Percentiles rank a stretch among this genome's conserved stretches.
These are phyloP conservation scores for Posidonia australis DNA, from an alignment of 106 monocot species.

Conservation along the genomic window DNA sequence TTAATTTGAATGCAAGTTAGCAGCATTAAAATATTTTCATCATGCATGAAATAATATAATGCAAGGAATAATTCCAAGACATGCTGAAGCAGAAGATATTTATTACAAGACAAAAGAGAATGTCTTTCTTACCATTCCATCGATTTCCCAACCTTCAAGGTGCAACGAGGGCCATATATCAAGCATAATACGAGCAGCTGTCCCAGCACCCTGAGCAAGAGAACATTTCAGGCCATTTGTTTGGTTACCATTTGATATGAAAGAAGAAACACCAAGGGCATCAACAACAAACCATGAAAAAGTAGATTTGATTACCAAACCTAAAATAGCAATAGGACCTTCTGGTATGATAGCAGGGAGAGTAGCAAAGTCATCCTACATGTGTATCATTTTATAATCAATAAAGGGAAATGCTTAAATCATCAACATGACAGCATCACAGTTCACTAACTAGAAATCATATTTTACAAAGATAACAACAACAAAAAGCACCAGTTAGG, in stretches of 20 bases:
- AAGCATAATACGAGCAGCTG: constrained; percentile 73
- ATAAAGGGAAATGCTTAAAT: not conserved
- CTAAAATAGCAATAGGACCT: constrained; percentile 82
- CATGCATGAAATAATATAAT: too few species aligned
- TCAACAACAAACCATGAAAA: not conserved
- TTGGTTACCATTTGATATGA: not conserved
- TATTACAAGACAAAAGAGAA: not conserved
- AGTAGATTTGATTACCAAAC: constrained; percentile 51
- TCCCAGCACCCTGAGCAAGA: constrained; percentile 64
- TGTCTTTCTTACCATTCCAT: constrained; percentile 44
- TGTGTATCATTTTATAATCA: not conserved
- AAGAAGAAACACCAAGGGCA: not conserved
- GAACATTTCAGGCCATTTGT: not conserved
- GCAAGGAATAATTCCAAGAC: too few species aligned
- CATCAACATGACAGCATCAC: too few species aligned
- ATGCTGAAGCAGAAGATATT: too few species aligned
- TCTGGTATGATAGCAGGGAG: constrained; percentile 80
- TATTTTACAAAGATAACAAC: not conserved
- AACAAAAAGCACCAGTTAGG: not conserved
- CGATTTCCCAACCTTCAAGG: constrained; percentile 88
- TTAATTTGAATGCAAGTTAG: too few species aligned
- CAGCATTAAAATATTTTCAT: too few species aligned
- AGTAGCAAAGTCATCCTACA: constrained; percentile 82
- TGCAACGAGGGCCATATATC: constrained; percentile 68
- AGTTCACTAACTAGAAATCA: not conserved